phyloP scores from a whole-genome alignment of 2,329 filamentous ascomycete species.

The Zymoseptoria brevis region DNA sequence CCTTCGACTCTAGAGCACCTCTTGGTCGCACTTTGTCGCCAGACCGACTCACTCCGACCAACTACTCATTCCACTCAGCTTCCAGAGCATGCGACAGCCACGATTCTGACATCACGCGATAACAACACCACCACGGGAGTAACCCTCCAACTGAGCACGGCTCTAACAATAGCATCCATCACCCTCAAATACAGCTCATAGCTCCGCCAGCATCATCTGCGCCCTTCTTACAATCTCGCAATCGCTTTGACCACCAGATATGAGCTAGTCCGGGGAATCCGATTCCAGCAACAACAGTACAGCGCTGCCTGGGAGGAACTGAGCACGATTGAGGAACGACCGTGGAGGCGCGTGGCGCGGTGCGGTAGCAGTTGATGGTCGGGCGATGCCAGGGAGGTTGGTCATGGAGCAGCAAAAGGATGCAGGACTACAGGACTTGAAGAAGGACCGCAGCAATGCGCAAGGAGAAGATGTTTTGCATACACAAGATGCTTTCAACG shows the following conservation, averaged over 20 bases:
- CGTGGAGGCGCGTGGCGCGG: not conserved
- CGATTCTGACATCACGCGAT: not conserved
- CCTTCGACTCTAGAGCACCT: not conserved
- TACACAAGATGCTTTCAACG: constrained; percentile 12
- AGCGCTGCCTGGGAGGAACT: not conserved
- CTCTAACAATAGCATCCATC: not conserved
- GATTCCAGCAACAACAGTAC: not conserved
- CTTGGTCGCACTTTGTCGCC: not conserved
- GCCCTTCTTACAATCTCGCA: not conserved
- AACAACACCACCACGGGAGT: not conserved
- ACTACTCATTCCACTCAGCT: not conserved
- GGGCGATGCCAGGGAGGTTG: constrained; percentile 41
- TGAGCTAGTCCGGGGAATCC: not conserved
- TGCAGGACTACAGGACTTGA: constrained; percentile 29
- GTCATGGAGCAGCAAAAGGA: constrained; percentile 40
- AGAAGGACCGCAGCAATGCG: constrained; percentile 25
- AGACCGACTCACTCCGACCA: not conserved
- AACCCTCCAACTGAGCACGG: not conserved
- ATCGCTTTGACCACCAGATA: not conserved
- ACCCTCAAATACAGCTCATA: not conserved
- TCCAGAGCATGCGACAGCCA: not conserved
- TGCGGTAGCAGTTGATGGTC: constrained; percentile 13
- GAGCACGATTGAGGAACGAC: constrained; percentile 1
- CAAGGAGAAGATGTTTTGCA: constrained; percentile 15
- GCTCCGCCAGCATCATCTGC: not conserved